A percentile compares a stretch with the other conserved stretches of the same genome.
Conservation (phyloP, 768 basidiomycete species). For the Tulasnella sp. region DNA sequence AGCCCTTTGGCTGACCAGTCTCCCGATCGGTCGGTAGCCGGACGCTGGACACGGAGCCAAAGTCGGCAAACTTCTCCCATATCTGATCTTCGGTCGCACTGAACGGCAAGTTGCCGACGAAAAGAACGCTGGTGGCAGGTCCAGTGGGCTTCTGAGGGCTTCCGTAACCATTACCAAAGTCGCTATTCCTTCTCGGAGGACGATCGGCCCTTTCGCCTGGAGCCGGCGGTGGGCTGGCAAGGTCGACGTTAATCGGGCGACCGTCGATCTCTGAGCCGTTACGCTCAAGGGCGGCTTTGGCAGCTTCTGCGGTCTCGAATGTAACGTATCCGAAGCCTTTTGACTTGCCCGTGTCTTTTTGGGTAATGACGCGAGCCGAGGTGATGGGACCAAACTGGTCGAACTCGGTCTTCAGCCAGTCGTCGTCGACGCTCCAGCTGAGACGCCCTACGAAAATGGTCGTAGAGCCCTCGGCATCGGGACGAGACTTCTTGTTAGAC, state of each 20-base stretch:
- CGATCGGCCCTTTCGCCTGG: slow-evolving; percentile 39
- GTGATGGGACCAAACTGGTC: slow-evolving; percentile 82
- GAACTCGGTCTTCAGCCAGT: slow-evolving; percentile 90
- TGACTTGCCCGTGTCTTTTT: slow-evolving; percentile 75
- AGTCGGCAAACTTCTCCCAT: slow-evolving; percentile 88
- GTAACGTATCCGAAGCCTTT: slow-evolving; percentile 83
- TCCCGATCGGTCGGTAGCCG: slow-evolving; percentile 92
- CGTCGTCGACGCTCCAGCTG: slow-evolving; percentile 96
- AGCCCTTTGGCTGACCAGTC: slow-evolving; percentile 85
- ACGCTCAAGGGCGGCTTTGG: slow-evolving; percentile 69
- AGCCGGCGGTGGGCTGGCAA: slow-evolving; percentile 48
- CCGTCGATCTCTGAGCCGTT: slow-evolving; percentile 91
- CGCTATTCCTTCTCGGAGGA: slow-evolving; percentile 69
- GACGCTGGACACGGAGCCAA: slow-evolving; percentile 78
- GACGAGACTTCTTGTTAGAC: slow-evolving; percentile 79
- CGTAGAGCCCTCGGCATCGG: slow-evolving; percentile 47
- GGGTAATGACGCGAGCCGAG: slow-evolving; percentile 64
- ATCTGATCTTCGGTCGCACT: slow-evolving; percentile 73
- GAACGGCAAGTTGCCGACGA: slow-evolving; percentile 84
- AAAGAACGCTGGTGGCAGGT: slow-evolving; percentile 40
- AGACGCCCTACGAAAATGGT: slow-evolving; percentile 89
- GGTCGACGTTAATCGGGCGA: slow-evolving; percentile 81
- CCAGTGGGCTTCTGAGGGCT: slow-evolving; percentile 59
- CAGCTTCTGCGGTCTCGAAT: slow-evolving; percentile 64
- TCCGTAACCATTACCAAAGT: slow-evolving; percentile 49